Percentiles rank a stretch among this genome's conserved stretches.
Evolutionary conservation across 441 rosid species (phyloP).

Genomic region (Hypseocharis bilobata): DNA sequence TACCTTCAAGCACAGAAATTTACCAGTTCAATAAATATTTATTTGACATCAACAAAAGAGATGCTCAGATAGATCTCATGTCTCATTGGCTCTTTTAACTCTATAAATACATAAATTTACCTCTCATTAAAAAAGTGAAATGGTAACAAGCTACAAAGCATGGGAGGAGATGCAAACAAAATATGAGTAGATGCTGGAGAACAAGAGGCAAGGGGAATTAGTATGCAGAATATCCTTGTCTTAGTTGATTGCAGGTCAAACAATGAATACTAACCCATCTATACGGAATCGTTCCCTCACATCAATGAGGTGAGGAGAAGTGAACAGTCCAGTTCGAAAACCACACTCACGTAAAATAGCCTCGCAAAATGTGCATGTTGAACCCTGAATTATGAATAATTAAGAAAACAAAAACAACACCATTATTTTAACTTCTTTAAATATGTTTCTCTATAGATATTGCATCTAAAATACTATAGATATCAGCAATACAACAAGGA

Average conservation of each 20-base stretch:
- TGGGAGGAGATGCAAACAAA: background rate
- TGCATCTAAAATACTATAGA: background rate
- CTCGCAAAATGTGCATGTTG: conserved; percentile 78
- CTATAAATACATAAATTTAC: background rate
- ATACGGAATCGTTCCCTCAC: conserved; percentile 80
- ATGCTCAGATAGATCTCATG: no score
- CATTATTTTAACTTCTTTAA: background rate
- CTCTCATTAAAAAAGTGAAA: background rate
- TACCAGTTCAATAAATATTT: no score
- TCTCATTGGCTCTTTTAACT: background rate
- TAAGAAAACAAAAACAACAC: background rate
- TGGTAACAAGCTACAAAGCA: background rate
- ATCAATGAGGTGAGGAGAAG: conserved; percentile 86
- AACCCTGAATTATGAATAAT: conserved; percentile 48
- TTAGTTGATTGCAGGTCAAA: background rate
- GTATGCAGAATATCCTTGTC: background rate
- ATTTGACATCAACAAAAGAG: no score
- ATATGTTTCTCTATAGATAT: conserved; percentile 7
- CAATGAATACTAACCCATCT: conserved; percentile 50
- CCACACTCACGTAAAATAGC: conserved; percentile 78
- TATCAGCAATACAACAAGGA: background rate
- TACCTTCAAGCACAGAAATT: no score
- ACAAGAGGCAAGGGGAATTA: background rate
- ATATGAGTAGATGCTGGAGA: background rate
- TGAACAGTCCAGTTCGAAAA: conserved; percentile 72